Evolutionary conservation across 2,329 filamentous ascomycete species (phyloP).

Genomic region (Tolypocladium guangdongense): DNA sequence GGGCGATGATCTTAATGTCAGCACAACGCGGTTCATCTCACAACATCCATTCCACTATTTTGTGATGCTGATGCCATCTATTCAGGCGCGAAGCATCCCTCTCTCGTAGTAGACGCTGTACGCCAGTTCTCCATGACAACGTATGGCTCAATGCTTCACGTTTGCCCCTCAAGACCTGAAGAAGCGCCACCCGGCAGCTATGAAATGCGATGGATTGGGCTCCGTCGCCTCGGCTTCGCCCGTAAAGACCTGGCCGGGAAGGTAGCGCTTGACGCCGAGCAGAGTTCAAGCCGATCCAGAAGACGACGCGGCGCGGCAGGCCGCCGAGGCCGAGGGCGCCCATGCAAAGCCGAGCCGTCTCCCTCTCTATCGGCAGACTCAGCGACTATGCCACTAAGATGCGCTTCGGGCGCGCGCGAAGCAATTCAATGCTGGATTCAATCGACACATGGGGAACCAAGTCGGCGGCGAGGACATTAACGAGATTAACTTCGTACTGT

Average conservation of each 20-base stretch:
- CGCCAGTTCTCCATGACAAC: neutral
- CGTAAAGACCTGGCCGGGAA: conserved; percentile 16
- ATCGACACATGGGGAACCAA: too few relatives aligned
- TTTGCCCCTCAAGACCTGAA: neutral
- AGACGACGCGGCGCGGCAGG: conserved; percentile 31
- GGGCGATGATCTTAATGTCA: too few relatives aligned
- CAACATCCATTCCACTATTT: neutral
- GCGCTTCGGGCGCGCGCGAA: too few relatives aligned
- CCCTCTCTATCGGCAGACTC: too few relatives aligned
- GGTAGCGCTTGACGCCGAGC: conserved; percentile 19
- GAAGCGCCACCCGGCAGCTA: conserved; percentile 7
- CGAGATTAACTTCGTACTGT: too few relatives aligned
- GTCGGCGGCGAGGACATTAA: too few relatives aligned
- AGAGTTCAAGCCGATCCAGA: conserved; percentile 36
- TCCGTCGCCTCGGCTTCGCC: conserved; percentile 11
- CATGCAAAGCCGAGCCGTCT: too few relatives aligned
- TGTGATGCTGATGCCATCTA: too few relatives aligned
- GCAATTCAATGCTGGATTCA: too few relatives aligned
- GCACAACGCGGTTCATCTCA: neutral
- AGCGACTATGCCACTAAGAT: too few relatives aligned
- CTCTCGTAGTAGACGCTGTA: too few relatives aligned
- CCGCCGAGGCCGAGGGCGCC: too few relatives aligned
- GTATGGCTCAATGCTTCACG: neutral
- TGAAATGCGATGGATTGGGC: conserved; percentile 22
- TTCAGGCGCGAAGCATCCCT: neutral